A percentile compares a stretch with the other conserved stretches of the same genome.
Evolutionary conservation across 2,329 filamentous ascomycete genomes (phyloP).

Genomic region (Aspergillus sergii): DNA sequence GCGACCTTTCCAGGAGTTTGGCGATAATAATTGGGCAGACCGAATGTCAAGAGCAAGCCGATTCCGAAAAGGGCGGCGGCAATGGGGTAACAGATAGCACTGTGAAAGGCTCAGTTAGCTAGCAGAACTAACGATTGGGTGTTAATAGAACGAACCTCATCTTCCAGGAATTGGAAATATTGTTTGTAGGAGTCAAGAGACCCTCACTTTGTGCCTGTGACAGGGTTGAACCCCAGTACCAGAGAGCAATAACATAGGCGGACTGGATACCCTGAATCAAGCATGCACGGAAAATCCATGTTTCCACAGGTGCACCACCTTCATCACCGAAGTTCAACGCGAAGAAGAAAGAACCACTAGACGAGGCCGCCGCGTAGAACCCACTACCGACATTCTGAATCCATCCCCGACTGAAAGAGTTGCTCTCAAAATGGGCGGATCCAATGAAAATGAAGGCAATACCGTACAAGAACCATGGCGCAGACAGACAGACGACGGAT

Average conservation of each 20-base stretch:
- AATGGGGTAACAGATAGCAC: conserved; percentile 60
- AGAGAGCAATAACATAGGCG: conserved; percentile 65
- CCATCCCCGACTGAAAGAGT: conserved; percentile 49
- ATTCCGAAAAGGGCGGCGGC: conserved; percentile 60
- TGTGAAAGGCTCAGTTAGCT: conserved; percentile 28
- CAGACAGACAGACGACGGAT: conserved; percentile 58
- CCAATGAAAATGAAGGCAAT: conserved; percentile 66
- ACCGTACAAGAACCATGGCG: conserved; percentile 66
- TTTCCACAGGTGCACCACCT: conserved; percentile 62
- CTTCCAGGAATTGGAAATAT: conserved; percentile 47
- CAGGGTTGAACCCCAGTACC: conserved; percentile 67
- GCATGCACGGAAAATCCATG: conserved; percentile 69
- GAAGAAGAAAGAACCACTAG: conserved; percentile 67
- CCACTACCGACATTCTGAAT: conserved; percentile 64
- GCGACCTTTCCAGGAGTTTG: conserved; percentile 64
- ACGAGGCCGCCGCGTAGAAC: conserved; percentile 64
- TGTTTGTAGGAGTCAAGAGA: conserved; percentile 36
- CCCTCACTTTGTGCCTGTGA: conserved; percentile 49
- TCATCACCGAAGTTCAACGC: conserved; percentile 68
- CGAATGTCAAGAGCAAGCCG: conserved; percentile 58
- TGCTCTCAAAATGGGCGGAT: conserved; percentile 57
- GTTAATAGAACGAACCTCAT: conserved; percentile 38
- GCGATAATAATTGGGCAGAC: conserved; percentile 67
- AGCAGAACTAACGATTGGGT: background rate
- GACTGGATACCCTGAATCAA: conserved; percentile 69